A percentile compares a stretch with the other conserved stretches of the same genome.
These are phyloP conservation scores for Pharnaceum exiguum DNA, from an alignment of 148 eudicot genomes.

Conservation along the genomic window DNA sequence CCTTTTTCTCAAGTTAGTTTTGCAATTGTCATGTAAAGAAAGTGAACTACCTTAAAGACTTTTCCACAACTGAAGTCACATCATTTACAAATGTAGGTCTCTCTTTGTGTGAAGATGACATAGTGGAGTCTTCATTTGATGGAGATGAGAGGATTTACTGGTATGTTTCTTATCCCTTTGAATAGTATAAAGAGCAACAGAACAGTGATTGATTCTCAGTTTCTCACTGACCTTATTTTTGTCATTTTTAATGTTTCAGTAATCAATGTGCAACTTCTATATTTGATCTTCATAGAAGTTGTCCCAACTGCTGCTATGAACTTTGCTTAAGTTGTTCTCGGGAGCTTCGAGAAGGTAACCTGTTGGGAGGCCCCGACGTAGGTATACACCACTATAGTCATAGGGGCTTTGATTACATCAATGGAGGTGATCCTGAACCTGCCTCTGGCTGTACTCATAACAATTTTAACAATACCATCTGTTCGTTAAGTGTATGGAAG, in stretches of 20 bases:
- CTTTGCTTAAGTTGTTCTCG: constrained; percentile 70
- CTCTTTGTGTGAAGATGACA: constrained; percentile 18
- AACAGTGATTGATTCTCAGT: background rate
- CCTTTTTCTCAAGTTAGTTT: too few relatives aligned
- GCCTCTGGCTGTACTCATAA: constrained; percentile 13
- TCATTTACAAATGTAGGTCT: constrained; percentile 9
- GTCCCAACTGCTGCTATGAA: constrained; percentile 73
- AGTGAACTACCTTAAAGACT: background rate
- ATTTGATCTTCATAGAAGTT: constrained; percentile 76
- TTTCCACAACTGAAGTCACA: background rate
- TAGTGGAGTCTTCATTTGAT: constrained; percentile 35
- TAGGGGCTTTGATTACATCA: constrained; percentile 63
- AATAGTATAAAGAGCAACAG: background rate
- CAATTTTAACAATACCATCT: background rate
- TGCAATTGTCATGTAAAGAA: background rate
- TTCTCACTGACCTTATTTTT: background rate
- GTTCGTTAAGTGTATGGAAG: constrained; percentile 34
- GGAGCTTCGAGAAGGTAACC: constrained; percentile 60
- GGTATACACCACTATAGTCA: constrained; percentile 24
- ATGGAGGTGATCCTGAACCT: constrained; percentile 65
- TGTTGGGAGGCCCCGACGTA: constrained; percentile 35
- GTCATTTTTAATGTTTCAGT: constrained; percentile 34
- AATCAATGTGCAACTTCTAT: constrained; percentile 85
- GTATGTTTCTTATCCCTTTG: constrained; percentile 20
- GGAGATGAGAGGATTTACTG: constrained; percentile 77